These are phyloP conservation scores for Cucurbita pepo DNA, from an alignment of 306 rosid species.

Conservation along the genomic window DNA sequence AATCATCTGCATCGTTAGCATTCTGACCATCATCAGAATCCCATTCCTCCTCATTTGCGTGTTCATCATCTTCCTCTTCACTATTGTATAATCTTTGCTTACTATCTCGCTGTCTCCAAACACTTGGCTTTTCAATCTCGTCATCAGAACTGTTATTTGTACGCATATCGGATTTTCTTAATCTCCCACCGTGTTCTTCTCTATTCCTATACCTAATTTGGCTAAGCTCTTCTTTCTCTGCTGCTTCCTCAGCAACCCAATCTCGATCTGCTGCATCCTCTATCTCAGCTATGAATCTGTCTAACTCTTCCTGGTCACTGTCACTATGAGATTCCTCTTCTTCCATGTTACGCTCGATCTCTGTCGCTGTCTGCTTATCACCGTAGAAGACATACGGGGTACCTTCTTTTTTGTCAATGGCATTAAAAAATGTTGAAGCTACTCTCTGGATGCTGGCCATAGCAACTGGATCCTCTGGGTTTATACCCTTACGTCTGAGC, in stretches of 20 bases:
- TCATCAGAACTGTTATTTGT: slow-evolving; percentile 31
- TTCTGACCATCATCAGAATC: slow-evolving; percentile 19
- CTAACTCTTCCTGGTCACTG: slow-evolving; percentile 81
- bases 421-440: slow-evolving; percentile 89
- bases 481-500: slow-evolving; percentile 79
- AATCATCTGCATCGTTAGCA: slow-evolving; percentile 19
- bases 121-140: slow-evolving; percentile 27
- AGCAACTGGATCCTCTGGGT: slow-evolving; percentile 94
- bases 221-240: slow-evolving; percentile 65
- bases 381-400: slow-evolving; percentile 69
- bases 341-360: slow-evolving; percentile 23
- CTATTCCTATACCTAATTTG: slow-evolving; percentile 63
- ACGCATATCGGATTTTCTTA: slow-evolving; percentile 36
- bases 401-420: slow-evolving; percentile 84
- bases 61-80: slow-evolving; percentile 28
- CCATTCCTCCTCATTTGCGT: slow-evolving; percentile 30
- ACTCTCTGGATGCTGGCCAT: slow-evolving; percentile 94
- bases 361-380: slow-evolving; percentile 25
- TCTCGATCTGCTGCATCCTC: slow-evolving; percentile 95
- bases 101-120: slow-evolving; percentile 22
- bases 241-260: slow-evolving; percentile 82
- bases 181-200: slow-evolving; percentile 71
- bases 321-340: slow-evolving; percentile 42
- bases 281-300: slow-evolving; percentile 77
- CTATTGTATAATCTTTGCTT: slow-evolving; percentile 24